These are phyloP conservation scores for Calocybe gangraenosa DNA, from an alignment of 768 basidiomycete species.

Conservation along the genomic window DNA sequence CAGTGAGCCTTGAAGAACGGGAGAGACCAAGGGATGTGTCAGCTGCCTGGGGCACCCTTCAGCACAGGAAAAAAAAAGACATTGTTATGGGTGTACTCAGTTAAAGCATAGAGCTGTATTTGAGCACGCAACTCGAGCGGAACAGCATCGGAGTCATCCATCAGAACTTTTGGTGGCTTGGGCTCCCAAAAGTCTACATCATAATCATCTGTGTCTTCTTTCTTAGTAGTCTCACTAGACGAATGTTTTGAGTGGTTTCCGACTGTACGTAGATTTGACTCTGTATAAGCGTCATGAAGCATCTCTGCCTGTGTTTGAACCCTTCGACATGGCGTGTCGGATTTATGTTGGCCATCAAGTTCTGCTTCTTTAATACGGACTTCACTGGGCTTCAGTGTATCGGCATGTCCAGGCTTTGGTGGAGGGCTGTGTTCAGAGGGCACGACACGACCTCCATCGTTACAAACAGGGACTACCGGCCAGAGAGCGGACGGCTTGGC, in stretches of 20 bases:
- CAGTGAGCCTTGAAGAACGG: slow-evolving; percentile 65
- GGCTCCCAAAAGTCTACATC: slow-evolving; percentile 43
- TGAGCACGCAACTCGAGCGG: slow-evolving; percentile 54
- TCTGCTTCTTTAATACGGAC: slow-evolving; percentile 22
- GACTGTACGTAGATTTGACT: too few relatives aligned
- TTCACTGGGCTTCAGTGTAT: slow-evolving; percentile 36
- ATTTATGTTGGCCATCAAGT: slow-evolving; percentile 13
- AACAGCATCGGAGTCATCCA: slow-evolving; percentile 37
- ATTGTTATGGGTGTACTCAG: slow-evolving; percentile 43
- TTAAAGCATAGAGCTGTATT: slow-evolving; percentile 77
- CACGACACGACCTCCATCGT: slow-evolving; percentile 29
- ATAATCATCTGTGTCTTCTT: slow-evolving; percentile 14
- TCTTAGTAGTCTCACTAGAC: not conserved
- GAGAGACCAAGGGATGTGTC: slow-evolving; percentile 69
- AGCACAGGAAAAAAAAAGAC: not conserved
- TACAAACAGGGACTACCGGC: slow-evolving; percentile 42
- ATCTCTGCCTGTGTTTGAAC: slow-evolving; percentile 29
- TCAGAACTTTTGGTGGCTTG: slow-evolving; percentile 52
- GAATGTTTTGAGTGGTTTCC: too few relatives aligned
- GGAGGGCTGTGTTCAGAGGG: slow-evolving; percentile 36
- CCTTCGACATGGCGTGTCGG: slow-evolving; percentile 3
- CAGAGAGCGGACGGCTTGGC: slow-evolving; percentile 56
- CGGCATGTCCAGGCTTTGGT: slow-evolving; percentile 45
- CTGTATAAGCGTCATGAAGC: slow-evolving; percentile 16
- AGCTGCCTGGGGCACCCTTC: slow-evolving; percentile 41